Conservation (phyloP, 2,329 filamentous ascomycete species). For the Chrysoporthe cubensis region DNA sequence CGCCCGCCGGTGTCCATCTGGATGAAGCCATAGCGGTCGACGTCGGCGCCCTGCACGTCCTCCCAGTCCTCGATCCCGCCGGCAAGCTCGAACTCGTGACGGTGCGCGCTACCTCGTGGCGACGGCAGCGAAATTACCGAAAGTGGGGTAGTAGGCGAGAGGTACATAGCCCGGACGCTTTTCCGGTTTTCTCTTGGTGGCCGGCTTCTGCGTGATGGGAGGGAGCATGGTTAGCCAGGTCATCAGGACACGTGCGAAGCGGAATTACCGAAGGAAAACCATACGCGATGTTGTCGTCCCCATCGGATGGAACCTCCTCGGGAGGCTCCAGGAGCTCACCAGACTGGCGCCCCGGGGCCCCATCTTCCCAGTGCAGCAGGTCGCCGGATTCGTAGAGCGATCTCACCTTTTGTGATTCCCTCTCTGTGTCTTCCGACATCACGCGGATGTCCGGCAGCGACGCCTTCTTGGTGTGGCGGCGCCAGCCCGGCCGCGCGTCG, state of each 20-base stretch:
- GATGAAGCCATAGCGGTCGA: constrained; percentile 74
- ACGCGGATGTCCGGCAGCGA: constrained; percentile 54
- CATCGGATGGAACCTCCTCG: constrained; percentile 55
- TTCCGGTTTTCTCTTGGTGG: constrained; percentile 26
- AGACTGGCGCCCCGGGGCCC: constrained; percentile 49
- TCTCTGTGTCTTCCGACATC: constrained; percentile 59
- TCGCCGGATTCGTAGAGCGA: constrained; percentile 65
- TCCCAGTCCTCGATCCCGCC: constrained; percentile 71
- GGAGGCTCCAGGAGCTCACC: constrained; percentile 54
- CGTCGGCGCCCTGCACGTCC: constrained; percentile 61
- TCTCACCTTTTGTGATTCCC: constrained; percentile 70
- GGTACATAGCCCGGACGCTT: constrained; percentile 37
- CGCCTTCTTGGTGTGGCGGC: constrained; percentile 27
- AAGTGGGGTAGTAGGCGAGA: constrained; percentile 41
- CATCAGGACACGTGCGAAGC: constrained; percentile 2
- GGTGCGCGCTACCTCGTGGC: constrained; percentile 45
- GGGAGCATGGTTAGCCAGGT: constrained; percentile 36
- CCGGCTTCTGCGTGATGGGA: constrained; percentile 14
- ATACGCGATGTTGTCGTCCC: constrained; percentile 60
- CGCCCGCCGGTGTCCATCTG: constrained; percentile 42
- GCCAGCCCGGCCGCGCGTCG: constrained; percentile 29
- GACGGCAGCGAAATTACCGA: constrained; percentile 51
- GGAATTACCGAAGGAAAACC: constrained; percentile 48
- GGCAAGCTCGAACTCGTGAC: constrained; percentile 53
- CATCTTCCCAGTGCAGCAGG: constrained; percentile 56